A percentile compares a stretch with the other conserved stretches of the same genome.
phyloP scores from a whole-genome alignment of 192 early-diverging fungal species.

The Mortierella claussenii region DNA sequence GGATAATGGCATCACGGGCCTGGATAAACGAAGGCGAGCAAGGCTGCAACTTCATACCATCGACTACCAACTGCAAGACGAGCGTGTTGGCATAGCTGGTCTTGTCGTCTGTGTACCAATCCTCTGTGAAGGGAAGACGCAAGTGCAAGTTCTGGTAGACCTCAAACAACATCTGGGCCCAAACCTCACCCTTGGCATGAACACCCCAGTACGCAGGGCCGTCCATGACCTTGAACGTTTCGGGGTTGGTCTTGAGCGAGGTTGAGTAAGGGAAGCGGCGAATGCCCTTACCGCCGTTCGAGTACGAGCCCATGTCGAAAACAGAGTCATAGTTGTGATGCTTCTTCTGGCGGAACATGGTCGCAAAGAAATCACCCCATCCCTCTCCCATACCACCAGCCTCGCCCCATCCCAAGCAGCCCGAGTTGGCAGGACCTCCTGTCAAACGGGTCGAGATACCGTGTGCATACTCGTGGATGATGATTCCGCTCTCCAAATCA shows the following conservation, averaged over 20 bases:
- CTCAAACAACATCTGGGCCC: constrained; percentile 94
- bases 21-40: constrained; percentile 79
- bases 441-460: constrained; percentile 94
- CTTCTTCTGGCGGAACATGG: constrained; percentile 75
- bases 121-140: constrained; percentile 63
- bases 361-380: constrained; percentile 95
- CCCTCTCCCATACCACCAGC: constrained; percentile 95
- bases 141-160: constrained; percentile 80
- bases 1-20: constrained; percentile 79
- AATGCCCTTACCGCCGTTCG: constrained; percentile 89
- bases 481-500: constrained; percentile 91
- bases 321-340: constrained; percentile 65
- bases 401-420: constrained; percentile 91
- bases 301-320: constrained; percentile 84
- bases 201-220: constrained; percentile 91
- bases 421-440: constrained; percentile 90
- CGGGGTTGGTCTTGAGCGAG: constrained; percentile 79
- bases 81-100: constrained; percentile 74
- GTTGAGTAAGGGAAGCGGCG: constrained; percentile 89
- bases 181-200: constrained; percentile 93
- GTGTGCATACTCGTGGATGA: constrained; percentile 96
- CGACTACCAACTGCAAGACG: constrained; percentile 74
- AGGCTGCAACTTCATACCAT: constrained; percentile 82
- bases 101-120: constrained; percentile 65
- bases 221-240: constrained; percentile 80